Evolutionary conservation across 345 rosid species (phyloP).

Genomic region (Ceriops tagal): DNA sequence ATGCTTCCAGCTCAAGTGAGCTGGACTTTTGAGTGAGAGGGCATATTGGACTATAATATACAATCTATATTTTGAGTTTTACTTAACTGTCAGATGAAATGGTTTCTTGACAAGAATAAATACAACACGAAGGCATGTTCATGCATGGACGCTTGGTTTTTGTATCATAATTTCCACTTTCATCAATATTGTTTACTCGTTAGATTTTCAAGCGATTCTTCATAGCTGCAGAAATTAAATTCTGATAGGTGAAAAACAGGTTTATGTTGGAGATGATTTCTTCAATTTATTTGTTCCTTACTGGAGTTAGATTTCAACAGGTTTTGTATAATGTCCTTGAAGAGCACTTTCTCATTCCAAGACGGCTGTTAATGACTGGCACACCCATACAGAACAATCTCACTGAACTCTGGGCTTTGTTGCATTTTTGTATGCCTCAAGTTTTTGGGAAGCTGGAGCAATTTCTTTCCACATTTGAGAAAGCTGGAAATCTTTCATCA

Average conservation of each 20-base stretch:
- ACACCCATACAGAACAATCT: constrained; percentile 90
- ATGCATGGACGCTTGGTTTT: too few species aligned
- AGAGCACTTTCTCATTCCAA: constrained; percentile 69
- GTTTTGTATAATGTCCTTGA: constrained; percentile 66
- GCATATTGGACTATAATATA: too few species aligned
- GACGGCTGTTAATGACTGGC: constrained; percentile 82
- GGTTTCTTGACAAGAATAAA: too few species aligned
- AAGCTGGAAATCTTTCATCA: constrained; percentile 52
- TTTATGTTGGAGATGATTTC: not conserved
- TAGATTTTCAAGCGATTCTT: not conserved
- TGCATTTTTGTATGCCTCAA: constrained; percentile 91
- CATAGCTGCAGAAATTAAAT: not conserved
- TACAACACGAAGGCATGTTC: too few species aligned
- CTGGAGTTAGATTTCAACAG: constrained; percentile 33
- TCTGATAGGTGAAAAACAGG: not conserved
- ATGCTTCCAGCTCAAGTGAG: too few species aligned
- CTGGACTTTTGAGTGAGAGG: too few species aligned
- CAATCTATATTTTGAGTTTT: too few species aligned
- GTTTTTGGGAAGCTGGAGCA: constrained; percentile 75
- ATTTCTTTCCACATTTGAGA: constrained; percentile 67
- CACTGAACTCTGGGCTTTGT: constrained; percentile 86
- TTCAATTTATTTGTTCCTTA: not conserved
- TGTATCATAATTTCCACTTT: too few species aligned
- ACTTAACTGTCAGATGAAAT: too few species aligned
- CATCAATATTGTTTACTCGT: too few species aligned